A percentile compares a stretch with the other conserved stretches of the same genome.
phyloP scores from a whole-genome alignment of 208 protist species.

The Leishmania gerbilli region DNA sequence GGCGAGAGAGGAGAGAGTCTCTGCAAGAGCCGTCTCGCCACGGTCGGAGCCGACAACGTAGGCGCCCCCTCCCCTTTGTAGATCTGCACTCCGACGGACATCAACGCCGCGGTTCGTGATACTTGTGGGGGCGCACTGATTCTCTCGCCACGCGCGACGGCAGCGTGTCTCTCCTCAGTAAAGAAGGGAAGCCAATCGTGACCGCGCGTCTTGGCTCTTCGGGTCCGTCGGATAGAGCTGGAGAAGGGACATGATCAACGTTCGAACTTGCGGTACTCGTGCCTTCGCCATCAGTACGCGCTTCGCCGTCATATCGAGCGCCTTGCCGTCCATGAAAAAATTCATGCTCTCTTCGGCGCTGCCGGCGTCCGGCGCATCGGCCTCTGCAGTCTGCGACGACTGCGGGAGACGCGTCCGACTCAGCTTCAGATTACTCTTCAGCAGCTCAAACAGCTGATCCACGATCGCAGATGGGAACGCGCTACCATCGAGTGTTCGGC shows the following conservation, averaged over 20 bases:
- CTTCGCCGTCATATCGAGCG: conserved; percentile 30
- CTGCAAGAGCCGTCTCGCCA: not conserved
- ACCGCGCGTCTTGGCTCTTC: conserved; percentile 63
- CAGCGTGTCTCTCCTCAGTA: conserved; percentile 32
- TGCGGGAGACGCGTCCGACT: conserved; percentile 15
- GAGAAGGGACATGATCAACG: conserved; percentile 61
- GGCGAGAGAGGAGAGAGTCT: not conserved
- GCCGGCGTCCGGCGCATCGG: not conserved
- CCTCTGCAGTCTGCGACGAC: not conserved
- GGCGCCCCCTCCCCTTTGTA: not conserved
- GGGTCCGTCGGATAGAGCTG: conserved; percentile 68
- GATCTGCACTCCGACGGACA: not conserved
- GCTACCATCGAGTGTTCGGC: conserved; percentile 33
- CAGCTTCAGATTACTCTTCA: conserved; percentile 40
- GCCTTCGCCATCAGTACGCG: conserved; percentile 31
- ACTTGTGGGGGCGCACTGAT: not conserved
- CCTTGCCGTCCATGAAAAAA: conserved; percentile 19
- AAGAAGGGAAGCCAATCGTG: conserved; percentile 70
- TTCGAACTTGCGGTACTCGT: conserved; percentile 58
- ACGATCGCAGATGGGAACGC: conserved; percentile 45
- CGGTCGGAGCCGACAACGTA: not conserved
- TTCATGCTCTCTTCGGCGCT: conserved; percentile 6
- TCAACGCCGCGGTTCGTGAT: not conserved
- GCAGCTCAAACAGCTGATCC: conserved; percentile 41
- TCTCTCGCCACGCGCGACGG: not conserved